phyloP scores from a whole-genome alignment of 139 green algal genomes.

The Nannochloris sp. region DNA sequence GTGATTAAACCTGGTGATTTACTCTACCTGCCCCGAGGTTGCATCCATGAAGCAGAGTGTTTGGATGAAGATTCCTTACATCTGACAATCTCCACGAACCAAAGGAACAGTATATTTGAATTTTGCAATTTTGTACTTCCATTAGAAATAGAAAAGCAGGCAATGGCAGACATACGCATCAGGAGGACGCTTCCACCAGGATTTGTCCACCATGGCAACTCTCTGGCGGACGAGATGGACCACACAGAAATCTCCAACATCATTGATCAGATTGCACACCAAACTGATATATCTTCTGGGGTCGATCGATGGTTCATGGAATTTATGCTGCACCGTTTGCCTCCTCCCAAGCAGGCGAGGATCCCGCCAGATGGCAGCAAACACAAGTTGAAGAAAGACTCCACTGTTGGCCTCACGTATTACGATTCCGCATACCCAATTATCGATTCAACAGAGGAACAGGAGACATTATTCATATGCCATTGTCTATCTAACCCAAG shows the following conservation, averaged over 20 bases:
- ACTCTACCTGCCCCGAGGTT: constrained; percentile 62
- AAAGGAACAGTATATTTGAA: constrained; percentile 46
- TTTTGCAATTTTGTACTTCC: constrained; percentile 38
- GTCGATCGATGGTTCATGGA: not conserved
- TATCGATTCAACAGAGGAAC: not conserved
- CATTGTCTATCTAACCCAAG: not conserved
- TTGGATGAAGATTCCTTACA: constrained; percentile 56
- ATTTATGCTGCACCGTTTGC: not conserved
- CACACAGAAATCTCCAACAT: not conserved
- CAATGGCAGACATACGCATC: constrained; percentile 14
- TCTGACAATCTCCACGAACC: constrained; percentile 59
- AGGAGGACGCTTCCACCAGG: constrained; percentile 8
- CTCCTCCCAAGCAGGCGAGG: not conserved
- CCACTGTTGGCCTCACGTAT: not conserved
- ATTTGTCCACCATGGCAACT: not conserved
- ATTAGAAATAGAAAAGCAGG: constrained; percentile 32
- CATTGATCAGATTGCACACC: not conserved
- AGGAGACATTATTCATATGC: not conserved
- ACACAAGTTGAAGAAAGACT: not conserved
- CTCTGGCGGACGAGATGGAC: not conserved
- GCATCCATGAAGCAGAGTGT: constrained; percentile 22
- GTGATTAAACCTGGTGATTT: constrained; percentile 52
- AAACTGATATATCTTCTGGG: not conserved
- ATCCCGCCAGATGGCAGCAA: not conserved
- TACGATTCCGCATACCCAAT: not conserved